Evolutionary conservation across 192 early-diverging fungal species (phyloP).

Genomic region (Coemansia sp.): DNA sequence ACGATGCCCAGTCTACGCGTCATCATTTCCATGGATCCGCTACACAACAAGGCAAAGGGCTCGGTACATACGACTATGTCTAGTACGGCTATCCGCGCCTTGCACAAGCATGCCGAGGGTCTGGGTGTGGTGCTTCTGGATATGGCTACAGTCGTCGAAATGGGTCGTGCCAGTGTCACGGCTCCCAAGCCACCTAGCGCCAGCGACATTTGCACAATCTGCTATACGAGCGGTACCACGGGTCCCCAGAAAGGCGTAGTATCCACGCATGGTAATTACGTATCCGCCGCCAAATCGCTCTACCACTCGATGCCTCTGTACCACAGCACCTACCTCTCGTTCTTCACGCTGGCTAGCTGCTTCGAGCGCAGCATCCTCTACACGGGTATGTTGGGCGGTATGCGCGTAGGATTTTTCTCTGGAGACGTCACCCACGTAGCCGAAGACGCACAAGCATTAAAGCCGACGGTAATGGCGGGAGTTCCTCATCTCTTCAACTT

Average conservation of each 20-base stretch:
- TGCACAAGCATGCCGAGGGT: constrained; percentile 60
- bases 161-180: constrained; percentile 60
- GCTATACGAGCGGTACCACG: constrained; percentile 87
- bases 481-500: constrained; percentile 90
- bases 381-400: constrained; percentile 62
- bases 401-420: constrained; percentile 72
- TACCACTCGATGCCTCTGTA: constrained; percentile 19
- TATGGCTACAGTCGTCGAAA: constrained; percentile 57
- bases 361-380: constrained; percentile 72
- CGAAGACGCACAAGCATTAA: constrained; percentile 81
- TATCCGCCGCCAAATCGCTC: constrained; percentile 44
- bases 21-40: constrained; percentile 73
- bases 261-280: constrained; percentile 69
- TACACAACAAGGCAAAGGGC: constrained; percentile 26
- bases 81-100: constrained; percentile 14
- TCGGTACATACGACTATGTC: constrained; percentile 15
- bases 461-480: constrained; percentile 83
- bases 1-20: constrained; percentile 66
- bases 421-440: constrained; percentile 66
- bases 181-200: constrained; percentile 62
- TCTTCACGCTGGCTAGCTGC: constrained; percentile 85
- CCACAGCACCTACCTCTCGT: constrained; percentile 61
- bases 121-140: constrained; percentile 63
- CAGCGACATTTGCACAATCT: constrained; percentile 68
- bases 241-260: constrained; percentile 73